phyloP scores from a whole-genome alignment of 768 basidiomycete genomes.

The Kwoniella europaea region DNA sequence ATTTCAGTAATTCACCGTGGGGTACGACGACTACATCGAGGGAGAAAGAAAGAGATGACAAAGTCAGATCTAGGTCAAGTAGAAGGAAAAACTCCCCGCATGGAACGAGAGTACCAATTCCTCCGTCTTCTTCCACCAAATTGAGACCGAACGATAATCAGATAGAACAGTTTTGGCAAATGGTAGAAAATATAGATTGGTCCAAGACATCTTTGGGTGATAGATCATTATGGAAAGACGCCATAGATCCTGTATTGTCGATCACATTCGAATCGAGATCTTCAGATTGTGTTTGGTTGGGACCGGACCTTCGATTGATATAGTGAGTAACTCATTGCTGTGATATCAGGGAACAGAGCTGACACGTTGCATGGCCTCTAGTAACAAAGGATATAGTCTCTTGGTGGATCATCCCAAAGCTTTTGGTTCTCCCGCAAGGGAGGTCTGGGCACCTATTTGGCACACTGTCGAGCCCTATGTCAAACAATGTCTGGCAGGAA shows the following conservation, averaged over 20 bases:
- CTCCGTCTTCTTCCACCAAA: neutral
- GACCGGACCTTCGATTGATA: slow-evolving; percentile 39
- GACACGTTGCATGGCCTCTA: slow-evolving; percentile 11
- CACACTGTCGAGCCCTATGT: slow-evolving; percentile 32
- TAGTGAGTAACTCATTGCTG: slow-evolving; percentile 32
- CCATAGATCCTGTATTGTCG: slow-evolving; percentile 38
- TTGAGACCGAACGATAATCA: slow-evolving; percentile 12
- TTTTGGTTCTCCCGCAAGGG: slow-evolving; percentile 38
- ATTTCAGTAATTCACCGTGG: slow-evolving; percentile 5
- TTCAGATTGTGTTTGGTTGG: slow-evolving; percentile 44
- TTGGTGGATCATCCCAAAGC: slow-evolving; percentile 38
- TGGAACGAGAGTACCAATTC: neutral
- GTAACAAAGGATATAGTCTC: slow-evolving; percentile 39
- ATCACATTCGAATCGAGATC: slow-evolving; percentile 37
- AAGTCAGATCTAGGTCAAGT: neutral
- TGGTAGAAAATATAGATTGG: slow-evolving; percentile 45
- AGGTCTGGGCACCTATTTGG: slow-evolving; percentile 43
- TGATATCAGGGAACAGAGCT: neutral
- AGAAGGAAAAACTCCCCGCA: slow-evolving; percentile 10
- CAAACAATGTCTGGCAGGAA: slow-evolving; percentile 22
- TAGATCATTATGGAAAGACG: slow-evolving; percentile 35
- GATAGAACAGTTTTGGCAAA: slow-evolving; percentile 33
- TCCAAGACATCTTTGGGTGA: slow-evolving; percentile 39
- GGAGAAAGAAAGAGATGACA: neutral
- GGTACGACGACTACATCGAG: neutral